Base-by-base conservation (phyloP, 192 early-diverging fungal species). In the Thamnidium elegans region DNA sequence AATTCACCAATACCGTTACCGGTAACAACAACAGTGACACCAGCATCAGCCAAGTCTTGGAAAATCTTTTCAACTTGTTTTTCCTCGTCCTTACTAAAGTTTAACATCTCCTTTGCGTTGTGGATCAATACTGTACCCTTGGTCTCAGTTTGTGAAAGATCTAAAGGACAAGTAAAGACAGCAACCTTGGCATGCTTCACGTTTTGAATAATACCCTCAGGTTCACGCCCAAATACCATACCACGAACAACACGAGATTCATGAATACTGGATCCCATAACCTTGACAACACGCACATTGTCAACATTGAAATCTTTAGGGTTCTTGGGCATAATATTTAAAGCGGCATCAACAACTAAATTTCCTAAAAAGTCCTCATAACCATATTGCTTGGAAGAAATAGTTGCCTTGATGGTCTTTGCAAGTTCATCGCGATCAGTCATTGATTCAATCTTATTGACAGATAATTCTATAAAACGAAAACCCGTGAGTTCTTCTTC, bases 71-170 rank as follows among this genome's bases (percentile, higher is more conserved):
- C 95, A 66, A 99, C 82, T 67, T 92, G 90, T 63, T 81, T 80
- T 77, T 99, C 96, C 78, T 99, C 96, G 58, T 90, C 96, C 78
- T 94, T 94, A 53, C 88, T 91, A 77, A 97, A 99, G 73, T 91
- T 88, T 26, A 97, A 82, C 96, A 99, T 97, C 73, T 97, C 96
- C 55, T 84, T 77, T 48, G 96, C 96, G 75, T 90, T 96, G 71
- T 95, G 89, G 76, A 99, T 92, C 74, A 99, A 83, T 50, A 99
- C 96, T 15, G 96, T 99, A 54, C 96, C 96, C 87, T 99, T 99
- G 46, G 96, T 99, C 76, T 99, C 96, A 30, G 96, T 99, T 76
- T 94, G 87, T 7, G 90, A 79, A 53, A 94, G 86, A 74, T 99
- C 96, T 52, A 99, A 82, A 9, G 92, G 86, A 75, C 93, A 99